phyloP scores from a whole-genome alignment of 129 eudicot species.

The Apium graveolens region DNA sequence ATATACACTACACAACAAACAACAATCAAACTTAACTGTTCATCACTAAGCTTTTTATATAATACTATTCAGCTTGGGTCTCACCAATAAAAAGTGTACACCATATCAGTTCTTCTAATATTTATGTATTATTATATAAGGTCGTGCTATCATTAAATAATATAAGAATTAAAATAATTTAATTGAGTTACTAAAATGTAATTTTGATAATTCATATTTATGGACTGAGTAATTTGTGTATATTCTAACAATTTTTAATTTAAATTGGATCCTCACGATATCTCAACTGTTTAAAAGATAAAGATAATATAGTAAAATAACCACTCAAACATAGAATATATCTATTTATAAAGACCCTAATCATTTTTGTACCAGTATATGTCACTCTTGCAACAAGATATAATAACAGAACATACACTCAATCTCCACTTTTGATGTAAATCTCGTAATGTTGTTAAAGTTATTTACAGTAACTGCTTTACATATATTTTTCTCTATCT shows the following conservation, averaged over 20 bases:
- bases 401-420: background rate
- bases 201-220: too few species aligned
- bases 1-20: background rate
- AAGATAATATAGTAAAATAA: background rate
- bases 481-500: background rate
- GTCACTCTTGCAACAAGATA: background rate
- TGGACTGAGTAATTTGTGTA: too few species aligned
- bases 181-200: too few species aligned
- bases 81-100: background rate
- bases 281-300: background rate
- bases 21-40: background rate
- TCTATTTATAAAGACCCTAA: background rate
- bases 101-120: background rate
- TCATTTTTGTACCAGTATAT: background rate
- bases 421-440: background rate
- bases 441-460: too few species aligned
- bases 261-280: too few species aligned
- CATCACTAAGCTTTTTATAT: slow-evolving; percentile 1
- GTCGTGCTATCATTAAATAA: too few species aligned
- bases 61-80: background rate
- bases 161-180: too few species aligned
- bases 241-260: background rate
- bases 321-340: background rate
- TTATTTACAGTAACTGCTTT: background rate
- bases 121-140: background rate